Conservation (phyloP, 163 green algal species). For the Scenedesmus sp. region DNA sequence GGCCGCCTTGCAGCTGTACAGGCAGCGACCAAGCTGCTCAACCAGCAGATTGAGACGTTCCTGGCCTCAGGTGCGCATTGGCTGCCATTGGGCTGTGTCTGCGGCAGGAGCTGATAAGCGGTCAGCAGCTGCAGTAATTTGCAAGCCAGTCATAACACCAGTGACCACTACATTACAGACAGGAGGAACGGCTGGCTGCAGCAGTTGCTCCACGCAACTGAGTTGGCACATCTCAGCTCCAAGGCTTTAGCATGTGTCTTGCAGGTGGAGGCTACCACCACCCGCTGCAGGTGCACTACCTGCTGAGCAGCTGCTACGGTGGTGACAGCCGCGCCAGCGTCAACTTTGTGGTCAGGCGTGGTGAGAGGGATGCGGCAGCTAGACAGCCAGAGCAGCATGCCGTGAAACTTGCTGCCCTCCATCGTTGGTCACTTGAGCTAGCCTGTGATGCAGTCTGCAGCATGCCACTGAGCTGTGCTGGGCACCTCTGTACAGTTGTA, state of each 20-base stretch:
- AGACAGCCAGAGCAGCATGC: too few relatives aligned
- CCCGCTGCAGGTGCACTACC: slow-evolving; percentile 26
- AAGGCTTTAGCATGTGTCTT: background rate
- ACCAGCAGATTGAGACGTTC: slow-evolving; percentile 6
- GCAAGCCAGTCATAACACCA: too few relatives aligned
- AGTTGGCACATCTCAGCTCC: background rate
- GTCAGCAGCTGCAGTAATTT: too few relatives aligned
- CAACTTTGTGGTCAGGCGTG: background rate
- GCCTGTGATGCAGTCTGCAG: too few relatives aligned
- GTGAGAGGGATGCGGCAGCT: background rate
- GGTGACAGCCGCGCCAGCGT: background rate
- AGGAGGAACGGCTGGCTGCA: too few relatives aligned
- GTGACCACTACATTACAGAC: too few relatives aligned
- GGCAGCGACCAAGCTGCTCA: background rate
- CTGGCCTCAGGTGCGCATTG: background rate
- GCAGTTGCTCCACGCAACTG: background rate
- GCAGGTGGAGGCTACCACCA: slow-evolving; percentile 27
- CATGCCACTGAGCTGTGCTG: too few relatives aligned
- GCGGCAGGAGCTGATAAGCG: too few relatives aligned
- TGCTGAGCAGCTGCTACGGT: slow-evolving; percentile 6
- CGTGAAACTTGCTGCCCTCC: too few relatives aligned
- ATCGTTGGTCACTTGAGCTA: too few relatives aligned
- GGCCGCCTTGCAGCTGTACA: background rate
- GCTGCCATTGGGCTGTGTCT: background rate
- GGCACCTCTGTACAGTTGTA: too few relatives aligned